Evolutionary conservation across 192 early-diverging fungal species (phyloP).

Genomic region (Coemansia sp.): DNA sequence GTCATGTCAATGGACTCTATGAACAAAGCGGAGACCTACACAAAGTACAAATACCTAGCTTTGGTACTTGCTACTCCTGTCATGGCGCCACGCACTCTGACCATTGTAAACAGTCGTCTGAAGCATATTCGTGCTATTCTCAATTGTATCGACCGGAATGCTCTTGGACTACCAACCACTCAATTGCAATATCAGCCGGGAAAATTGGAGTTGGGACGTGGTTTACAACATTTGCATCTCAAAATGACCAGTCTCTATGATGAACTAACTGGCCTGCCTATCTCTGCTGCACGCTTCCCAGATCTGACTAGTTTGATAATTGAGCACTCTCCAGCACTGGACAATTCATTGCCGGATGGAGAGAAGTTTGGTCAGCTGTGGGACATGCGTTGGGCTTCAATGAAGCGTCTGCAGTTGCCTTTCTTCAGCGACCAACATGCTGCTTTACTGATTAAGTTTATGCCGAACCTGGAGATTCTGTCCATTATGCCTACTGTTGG

Average conservation of each 20-base stretch:
- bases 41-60: constrained; percentile 55
- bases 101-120: constrained; percentile 50
- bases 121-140: constrained; percentile 53
- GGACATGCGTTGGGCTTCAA: constrained; percentile 37
- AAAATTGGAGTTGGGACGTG: constrained; percentile 30
- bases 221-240: constrained; percentile 46
- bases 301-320: constrained; percentile 44
- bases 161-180: constrained; percentile 37
- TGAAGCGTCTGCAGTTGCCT: constrained; percentile 51
- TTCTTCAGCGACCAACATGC: constrained; percentile 53
- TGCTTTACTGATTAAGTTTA: constrained; percentile 47
- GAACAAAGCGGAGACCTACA: constrained; percentile 52
- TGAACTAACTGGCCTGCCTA: constrained; percentile 46
- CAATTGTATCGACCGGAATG: constrained; percentile 56
- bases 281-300: constrained; percentile 42
- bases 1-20: constrained; percentile 57
- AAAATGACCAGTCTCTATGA: constrained; percentile 53
- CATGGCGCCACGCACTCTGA: constrained; percentile 48
- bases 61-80: constrained; percentile 47
- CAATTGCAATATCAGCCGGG: constrained; percentile 49
- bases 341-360: constrained; percentile 49
- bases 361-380: constrained; percentile 55
- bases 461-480: constrained; percentile 52
- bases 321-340: constrained; percentile 53
- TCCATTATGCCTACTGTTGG: constrained; percentile 39